Evolutionary conservation across 2,329 filamentous ascomycete genomes (phyloP).

Genomic region (Trichoderma sp.): DNA sequence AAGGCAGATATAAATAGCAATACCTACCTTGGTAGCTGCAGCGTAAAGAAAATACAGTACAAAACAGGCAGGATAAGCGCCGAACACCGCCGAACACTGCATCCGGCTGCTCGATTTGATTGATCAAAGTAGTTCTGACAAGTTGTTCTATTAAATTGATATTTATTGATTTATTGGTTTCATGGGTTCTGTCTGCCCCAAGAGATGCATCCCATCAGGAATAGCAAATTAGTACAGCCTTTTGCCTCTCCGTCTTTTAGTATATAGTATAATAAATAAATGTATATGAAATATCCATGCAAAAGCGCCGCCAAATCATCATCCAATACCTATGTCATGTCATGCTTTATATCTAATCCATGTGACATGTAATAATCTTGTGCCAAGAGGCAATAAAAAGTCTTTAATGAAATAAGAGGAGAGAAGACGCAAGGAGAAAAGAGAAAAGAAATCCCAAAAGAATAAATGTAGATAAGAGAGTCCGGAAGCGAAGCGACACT

Average conservation of each 20-base stretch:
- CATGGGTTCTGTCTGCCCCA: slow-evolving; percentile 9
- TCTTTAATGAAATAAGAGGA: background rate
- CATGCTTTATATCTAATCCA: slow-evolving; percentile 11
- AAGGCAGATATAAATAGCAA: background rate
- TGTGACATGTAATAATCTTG: background rate
- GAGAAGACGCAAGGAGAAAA: background rate
- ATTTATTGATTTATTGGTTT: background rate
- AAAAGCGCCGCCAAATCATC: background rate
- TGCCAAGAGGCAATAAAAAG: background rate
- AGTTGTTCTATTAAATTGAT: background rate
- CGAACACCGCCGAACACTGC: background rate
- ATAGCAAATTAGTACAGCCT: background rate
- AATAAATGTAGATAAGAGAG: background rate
- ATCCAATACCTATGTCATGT: background rate
- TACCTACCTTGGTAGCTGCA: background rate
- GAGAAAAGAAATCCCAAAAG: background rate
- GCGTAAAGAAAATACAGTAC: background rate
- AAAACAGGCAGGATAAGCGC: background rate
- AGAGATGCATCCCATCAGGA: background rate
- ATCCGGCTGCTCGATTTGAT: background rate
- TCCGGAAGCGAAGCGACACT: background rate
- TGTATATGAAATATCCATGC: background rate
- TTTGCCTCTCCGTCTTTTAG: background rate
- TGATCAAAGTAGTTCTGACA: background rate
- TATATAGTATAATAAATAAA: background rate